Conservation (phyloP, 225 moss, liverwort and hornwort genomes). For the Polytrichum commune region DNA sequence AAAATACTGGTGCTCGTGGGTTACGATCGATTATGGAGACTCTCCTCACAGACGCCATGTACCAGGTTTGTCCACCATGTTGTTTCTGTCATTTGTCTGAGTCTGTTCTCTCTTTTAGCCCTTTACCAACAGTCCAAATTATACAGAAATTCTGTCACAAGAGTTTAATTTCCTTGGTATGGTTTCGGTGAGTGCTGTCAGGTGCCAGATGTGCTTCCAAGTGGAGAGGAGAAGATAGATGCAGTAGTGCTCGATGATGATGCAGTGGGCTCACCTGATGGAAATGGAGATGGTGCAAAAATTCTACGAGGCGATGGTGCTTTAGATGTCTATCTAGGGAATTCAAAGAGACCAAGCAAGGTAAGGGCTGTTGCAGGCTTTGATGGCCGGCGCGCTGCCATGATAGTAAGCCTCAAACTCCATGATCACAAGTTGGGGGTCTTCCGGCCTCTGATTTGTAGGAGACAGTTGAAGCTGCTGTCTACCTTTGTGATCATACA, state of each 20-base stretch:
- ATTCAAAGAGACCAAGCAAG: constrained; percentile 58
- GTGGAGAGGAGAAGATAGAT: constrained; percentile 69
- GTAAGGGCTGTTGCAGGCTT: constrained; percentile 34
- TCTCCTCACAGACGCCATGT: constrained; percentile 96
- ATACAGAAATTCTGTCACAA: too few species aligned
- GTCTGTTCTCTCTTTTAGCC: too few species aligned
- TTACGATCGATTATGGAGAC: constrained; percentile 93
- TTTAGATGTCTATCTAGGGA: constrained; percentile 57
- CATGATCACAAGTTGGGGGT: constrained; percentile 11
- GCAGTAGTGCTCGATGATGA: constrained; percentile 90
- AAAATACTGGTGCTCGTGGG: constrained; percentile 95
- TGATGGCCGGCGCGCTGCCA: constrained; percentile 33
- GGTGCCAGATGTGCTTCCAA: constrained; percentile 64
- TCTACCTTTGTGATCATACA: background rate
- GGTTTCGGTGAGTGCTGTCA: constrained; percentile 13
- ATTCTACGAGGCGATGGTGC: constrained; percentile 80
- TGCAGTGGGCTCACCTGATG: constrained; percentile 71
- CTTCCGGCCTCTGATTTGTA: background rate
- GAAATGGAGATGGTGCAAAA: constrained; percentile 75
- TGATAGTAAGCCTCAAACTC: constrained; percentile 35
- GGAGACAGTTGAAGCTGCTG: constrained; percentile 9
- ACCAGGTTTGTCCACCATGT: constrained; percentile 50
- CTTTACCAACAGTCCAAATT: too few species aligned
- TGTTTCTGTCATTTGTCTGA: background rate
- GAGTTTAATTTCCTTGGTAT: background rate